phyloP scores from a whole-genome alignment of 2,329 filamentous ascomycete species.

The Stagonosporopsis cucurbitacearum region DNA sequence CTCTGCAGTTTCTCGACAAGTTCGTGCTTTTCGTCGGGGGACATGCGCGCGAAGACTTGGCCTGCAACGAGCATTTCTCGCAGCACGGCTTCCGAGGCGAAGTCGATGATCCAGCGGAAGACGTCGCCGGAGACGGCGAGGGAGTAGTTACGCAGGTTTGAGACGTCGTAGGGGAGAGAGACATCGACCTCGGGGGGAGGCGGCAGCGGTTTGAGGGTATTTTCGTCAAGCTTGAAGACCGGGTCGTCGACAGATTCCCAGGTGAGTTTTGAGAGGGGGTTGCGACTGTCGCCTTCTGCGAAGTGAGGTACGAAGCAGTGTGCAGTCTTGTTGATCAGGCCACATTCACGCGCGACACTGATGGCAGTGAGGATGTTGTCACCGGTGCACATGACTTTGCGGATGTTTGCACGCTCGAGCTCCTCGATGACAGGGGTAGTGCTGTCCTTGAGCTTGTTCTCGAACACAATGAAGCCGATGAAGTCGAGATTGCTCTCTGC shows the following conservation, averaged over 20 bases:
- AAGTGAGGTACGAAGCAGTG: constrained; percentile 96
- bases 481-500: constrained; percentile 87
- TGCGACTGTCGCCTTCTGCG: constrained; percentile 74
- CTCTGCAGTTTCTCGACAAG: constrained; percentile 96
- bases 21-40: constrained; percentile 97
- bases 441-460: constrained; percentile 94
- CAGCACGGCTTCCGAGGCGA: constrained; percentile 78
- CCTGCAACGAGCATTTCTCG: constrained; percentile 87
- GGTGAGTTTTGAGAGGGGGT: constrained; percentile 73
- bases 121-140: constrained; percentile 91
- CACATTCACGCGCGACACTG: constrained; percentile 90
- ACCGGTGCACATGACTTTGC: constrained; percentile 94
- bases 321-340: constrained; percentile 77
- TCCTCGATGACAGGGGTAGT: constrained; percentile 84
- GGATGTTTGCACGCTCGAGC: constrained; percentile 80
- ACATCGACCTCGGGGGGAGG: constrained; percentile 75
- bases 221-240: constrained; percentile 76
- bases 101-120: constrained; percentile 96
- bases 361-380: constrained; percentile 98
- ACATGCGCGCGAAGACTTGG: constrained; percentile 97
- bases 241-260: constrained; percentile 98
- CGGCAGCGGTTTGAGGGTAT: constrained; percentile 79
- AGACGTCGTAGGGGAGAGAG: constrained; percentile 84
- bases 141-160: constrained; percentile 82
- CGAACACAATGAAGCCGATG: constrained; percentile 95